Conservation (phyloP, 2,329 filamentous ascomycete species). For the Coleophoma eucalyptorum region DNA sequence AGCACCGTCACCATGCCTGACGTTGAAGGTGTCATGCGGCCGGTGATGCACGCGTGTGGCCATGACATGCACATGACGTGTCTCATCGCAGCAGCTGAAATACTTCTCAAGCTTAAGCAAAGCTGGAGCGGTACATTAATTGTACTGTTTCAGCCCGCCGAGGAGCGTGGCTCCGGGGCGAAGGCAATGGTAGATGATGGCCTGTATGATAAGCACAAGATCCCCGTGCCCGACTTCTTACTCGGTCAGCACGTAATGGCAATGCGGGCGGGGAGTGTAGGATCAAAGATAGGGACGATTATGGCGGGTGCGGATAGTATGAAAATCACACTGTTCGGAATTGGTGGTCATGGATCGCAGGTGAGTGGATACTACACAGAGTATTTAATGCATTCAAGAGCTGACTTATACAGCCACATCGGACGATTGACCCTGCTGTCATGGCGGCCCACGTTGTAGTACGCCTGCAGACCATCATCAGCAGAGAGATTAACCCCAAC, state of each 20-base stretch:
- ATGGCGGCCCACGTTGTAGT: slow-evolving; percentile 1
- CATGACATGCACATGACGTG: slow-evolving; percentile 51
- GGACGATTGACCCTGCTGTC: neutral
- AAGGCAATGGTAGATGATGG: slow-evolving; percentile 56
- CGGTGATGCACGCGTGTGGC: slow-evolving; percentile 55
- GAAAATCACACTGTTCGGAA: slow-evolving; percentile 1
- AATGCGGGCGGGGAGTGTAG: neutral
- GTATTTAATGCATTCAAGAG: no score
- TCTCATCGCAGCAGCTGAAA: slow-evolving; percentile 43
- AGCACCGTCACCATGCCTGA: slow-evolving; percentile 30
- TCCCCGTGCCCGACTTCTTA: slow-evolving; percentile 47
- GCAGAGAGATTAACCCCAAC: neutral
- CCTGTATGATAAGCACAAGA: no score
- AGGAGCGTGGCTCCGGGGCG: slow-evolving; percentile 53
- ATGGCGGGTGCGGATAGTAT: neutral
- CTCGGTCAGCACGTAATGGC: slow-evolving; percentile 44
- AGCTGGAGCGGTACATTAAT: slow-evolving; percentile 53
- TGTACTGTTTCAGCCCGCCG: slow-evolving; percentile 55
- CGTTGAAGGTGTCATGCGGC: slow-evolving; percentile 37
- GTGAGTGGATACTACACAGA: no score
- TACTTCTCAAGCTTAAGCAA: slow-evolving; percentile 34
- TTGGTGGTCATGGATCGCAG: slow-evolving; percentile 1
- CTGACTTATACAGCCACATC: neutral
- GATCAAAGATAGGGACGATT: neutral
- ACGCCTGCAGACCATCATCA: slow-evolving; percentile 3